Evolutionary conservation across 495 filamentous ascomycete species (phyloP), one percentile per base, ranked within the genome.

Genomic region (Bryoglossum gracile): DNA sequence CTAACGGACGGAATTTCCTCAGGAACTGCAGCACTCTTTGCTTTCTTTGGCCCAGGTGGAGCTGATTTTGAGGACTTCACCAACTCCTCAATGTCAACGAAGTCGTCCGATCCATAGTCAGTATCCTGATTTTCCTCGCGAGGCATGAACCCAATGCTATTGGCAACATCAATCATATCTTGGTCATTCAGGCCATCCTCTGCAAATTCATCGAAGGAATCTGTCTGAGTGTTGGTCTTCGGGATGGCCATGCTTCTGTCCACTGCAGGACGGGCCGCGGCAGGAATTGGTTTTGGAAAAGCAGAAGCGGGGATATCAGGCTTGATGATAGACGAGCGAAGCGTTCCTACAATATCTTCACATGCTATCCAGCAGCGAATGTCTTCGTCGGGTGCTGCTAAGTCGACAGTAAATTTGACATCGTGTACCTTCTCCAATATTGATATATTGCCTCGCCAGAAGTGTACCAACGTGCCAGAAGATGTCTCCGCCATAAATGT

Each of bases 321-420:
- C 32, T 78, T 78, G 8, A 95, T 54, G 8, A 74, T 66, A 33
- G 76, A 78, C 23, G 70, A 68, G 35, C 79, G 72, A 47, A 77
- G 63, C 0, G 94, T 96, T 2, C 91, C 94, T 53, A 91, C 88
- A 52, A 96, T 86, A 32, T 88, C 85, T 63, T 96, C 91, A 55
- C 92, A 96, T 66, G 84, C 86, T 10, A 87, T 73, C 63, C 87
- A 79, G 50, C 86, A 92, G 18, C 66, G 67, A 35, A 96, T 70
- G 13, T 62, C 67, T 37, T 91, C 80, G 8, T 71, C 72, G 8
- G 68, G 52, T 6, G 59, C 66, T 8, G 69, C 73, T 34, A 95
- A 56, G 0, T 76, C 65, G 1, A 74, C 79, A 13, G 67, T 68
- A 46, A 95, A 82, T 4, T 70, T 62, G 11, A 90, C 57, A 4